phyloP scores from a whole-genome alignment of 2,329 filamentous ascomycete species.

The Rhynchosporium secalis region DNA sequence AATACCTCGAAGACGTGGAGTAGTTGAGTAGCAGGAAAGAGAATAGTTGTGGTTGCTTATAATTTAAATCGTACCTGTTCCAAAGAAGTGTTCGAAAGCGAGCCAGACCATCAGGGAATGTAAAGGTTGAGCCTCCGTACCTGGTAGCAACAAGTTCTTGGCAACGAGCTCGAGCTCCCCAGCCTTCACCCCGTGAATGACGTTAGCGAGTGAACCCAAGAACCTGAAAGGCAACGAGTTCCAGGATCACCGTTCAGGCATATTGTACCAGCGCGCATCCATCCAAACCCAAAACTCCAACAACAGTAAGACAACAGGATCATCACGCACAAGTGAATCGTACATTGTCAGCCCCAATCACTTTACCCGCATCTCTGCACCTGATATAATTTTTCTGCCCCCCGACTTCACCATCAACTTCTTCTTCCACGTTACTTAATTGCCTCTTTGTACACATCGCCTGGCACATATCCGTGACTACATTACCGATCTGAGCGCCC shows the following conservation, averaged over 20 bases:
- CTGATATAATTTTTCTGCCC: conserved; percentile 3
- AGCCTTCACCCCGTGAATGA: conserved; percentile 5
- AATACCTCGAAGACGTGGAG: neutral
- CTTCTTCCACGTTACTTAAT: neutral
- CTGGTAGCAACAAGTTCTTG: no score
- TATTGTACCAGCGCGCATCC: neutral
- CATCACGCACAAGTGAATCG: neutral
- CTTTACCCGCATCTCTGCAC: conserved; percentile 1
- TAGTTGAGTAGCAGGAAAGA: neutral
- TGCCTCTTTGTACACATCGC: conserved; percentile 4
- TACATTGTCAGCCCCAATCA: neutral
- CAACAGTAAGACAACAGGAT: neutral
- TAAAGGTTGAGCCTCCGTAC: no score
- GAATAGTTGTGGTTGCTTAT: no score
- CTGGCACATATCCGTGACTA: conserved; percentile 7
- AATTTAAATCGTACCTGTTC: no score
- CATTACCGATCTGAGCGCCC: conserved; percentile 5
- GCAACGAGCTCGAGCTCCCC: neutral
- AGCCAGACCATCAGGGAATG: no score
- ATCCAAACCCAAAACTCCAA: neutral
- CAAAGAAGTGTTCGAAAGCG: no score
- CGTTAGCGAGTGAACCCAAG: conserved; percentile 8
- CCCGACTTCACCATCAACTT: neutral
- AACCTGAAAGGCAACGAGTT: neutral
- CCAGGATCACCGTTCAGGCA: conserved; percentile 3